phyloP scores from a whole-genome alignment of 768 basidiomycete genomes.

The Suillus variegatus region DNA sequence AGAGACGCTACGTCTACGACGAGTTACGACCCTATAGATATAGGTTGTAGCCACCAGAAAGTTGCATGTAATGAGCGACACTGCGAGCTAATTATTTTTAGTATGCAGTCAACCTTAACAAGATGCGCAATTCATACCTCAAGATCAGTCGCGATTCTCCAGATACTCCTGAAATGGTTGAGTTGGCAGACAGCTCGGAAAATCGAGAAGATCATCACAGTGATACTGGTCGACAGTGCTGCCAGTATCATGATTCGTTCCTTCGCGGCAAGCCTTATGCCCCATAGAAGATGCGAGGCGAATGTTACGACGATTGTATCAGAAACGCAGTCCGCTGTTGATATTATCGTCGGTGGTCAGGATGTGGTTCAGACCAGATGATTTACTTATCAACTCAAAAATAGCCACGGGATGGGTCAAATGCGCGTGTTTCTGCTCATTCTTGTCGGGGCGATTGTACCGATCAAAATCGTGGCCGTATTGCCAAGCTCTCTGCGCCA shows the following conservation, averaged over 20 bases:
- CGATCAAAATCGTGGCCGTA: conserved; percentile 3
- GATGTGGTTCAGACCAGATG: background rate
- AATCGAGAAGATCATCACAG: conserved; percentile 45
- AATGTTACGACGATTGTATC: conserved; percentile 47
- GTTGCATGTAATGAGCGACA: conserved; percentile 44
- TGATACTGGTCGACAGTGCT: conserved; percentile 56
- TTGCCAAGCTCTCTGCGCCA: conserved; percentile 6
- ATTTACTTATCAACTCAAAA: conserved; percentile 12
- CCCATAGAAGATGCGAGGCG: conserved; percentile 46
- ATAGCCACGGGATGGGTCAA: background rate
- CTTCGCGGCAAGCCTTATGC: conserved; percentile 42
- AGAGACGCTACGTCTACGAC: background rate
- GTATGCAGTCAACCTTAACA: background rate
- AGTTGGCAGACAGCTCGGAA: conserved; percentile 47
- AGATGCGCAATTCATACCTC: conserved; percentile 36
- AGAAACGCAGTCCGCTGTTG: conserved; percentile 47
- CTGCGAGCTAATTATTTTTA: conserved; percentile 26
- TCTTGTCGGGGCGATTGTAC: background rate
- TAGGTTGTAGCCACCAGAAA: conserved; percentile 40
- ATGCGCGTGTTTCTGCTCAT: background rate
- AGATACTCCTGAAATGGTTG: conserved; percentile 17
- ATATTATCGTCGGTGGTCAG: background rate
- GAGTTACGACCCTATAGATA: conserved; percentile 25
- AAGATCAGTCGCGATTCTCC: conserved; percentile 36
- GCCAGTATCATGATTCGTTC: conserved; percentile 40